phyloP scores from a whole-genome alignment of 768 basidiomycete genomes.

The Candolleomyces eurysporus region DNA sequence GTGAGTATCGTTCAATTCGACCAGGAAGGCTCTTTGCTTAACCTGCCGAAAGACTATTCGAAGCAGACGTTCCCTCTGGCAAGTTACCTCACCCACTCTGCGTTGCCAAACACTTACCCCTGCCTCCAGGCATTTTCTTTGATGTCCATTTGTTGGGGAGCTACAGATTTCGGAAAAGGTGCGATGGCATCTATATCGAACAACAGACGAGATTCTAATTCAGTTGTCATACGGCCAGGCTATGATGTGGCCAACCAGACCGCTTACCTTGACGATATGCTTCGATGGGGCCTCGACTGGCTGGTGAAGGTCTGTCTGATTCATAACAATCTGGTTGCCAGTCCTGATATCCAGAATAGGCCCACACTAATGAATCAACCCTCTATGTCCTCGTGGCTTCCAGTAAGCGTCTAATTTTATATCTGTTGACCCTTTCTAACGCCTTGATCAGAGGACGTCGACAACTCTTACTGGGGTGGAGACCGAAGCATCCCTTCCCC shows the following conservation, averaged over 20 bases:
- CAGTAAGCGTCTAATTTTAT: conserved; percentile 33
- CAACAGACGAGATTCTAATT: not conserved
- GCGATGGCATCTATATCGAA: not conserved
- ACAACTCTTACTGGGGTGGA: conserved; percentile 88
- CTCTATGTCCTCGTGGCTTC: conserved; percentile 78
- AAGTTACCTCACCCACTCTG: conserved; percentile 15
- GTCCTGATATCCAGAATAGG: conserved; percentile 41
- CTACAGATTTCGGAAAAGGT: conserved; percentile 80
- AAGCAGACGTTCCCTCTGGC: conserved; percentile 87
- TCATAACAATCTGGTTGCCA: not conserved
- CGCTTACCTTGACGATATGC: conserved; percentile 85
- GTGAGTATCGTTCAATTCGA: conserved; percentile 33
- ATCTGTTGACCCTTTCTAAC: conserved; percentile 3
- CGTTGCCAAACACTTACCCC: not conserved
- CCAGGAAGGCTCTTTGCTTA: not conserved
- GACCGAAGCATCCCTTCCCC: conserved; percentile 73
- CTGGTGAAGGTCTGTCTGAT: conserved; percentile 66
- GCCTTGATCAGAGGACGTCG: conserved; percentile 44
- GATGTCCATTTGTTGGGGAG: conserved; percentile 90
- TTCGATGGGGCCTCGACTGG: conserved; percentile 93
- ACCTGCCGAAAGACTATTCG: conserved; percentile 63
- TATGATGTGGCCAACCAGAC: conserved; percentile 88
- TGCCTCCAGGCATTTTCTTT: conserved; percentile 66
- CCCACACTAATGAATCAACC: conserved; percentile 70
- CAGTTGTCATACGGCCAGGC: conserved; percentile 36